These are phyloP conservation scores for Xylariales sp. DNA, from an alignment of 2,329 filamentous ascomycete genomes.

Conservation along the genomic window DNA sequence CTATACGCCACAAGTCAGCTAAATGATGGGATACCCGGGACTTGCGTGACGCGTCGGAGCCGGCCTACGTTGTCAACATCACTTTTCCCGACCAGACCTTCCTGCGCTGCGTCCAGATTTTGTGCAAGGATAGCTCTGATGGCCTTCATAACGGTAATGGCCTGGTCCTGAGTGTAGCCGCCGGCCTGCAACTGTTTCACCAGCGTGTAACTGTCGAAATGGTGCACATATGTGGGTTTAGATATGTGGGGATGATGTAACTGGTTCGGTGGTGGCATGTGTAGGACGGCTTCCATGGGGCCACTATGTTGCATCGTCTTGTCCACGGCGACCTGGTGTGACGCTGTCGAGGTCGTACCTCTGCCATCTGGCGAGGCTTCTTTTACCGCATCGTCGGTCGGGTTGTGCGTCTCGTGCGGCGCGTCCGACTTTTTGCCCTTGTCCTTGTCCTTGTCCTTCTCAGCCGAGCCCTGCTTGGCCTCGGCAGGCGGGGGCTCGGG, in stretches of 20 bases:
- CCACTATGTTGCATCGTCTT: slow-evolving; percentile 56
- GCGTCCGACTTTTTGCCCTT: slow-evolving; percentile 36
- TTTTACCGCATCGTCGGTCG: slow-evolving; percentile 32
- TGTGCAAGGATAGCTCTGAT: slow-evolving; percentile 80
- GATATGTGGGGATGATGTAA: slow-evolving; percentile 69
- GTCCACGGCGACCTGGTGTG: slow-evolving; percentile 51
- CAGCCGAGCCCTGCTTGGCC: slow-evolving; percentile 32
- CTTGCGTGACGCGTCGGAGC: slow-evolving; percentile 22
- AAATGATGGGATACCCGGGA: not conserved
- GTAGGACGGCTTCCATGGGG: slow-evolving; percentile 63
- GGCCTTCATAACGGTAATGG: slow-evolving; percentile 91
- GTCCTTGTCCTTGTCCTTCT: slow-evolving; percentile 38
- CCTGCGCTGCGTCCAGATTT: slow-evolving; percentile 84
- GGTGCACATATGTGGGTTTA: slow-evolving; percentile 86
- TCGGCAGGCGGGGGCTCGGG: slow-evolving; percentile 34
- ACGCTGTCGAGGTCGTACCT: slow-evolving; percentile 40
- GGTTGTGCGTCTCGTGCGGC: slow-evolving; percentile 11
- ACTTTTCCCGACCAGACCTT: slow-evolving; percentile 85
- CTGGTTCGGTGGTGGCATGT: slow-evolving; percentile 51
- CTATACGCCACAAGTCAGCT: slow-evolving; percentile 49
- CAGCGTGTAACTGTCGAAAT: slow-evolving; percentile 94
- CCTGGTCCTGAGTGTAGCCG: slow-evolving; percentile 79
- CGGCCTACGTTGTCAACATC: slow-evolving; percentile 81
- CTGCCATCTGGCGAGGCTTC: slow-evolving; percentile 20
- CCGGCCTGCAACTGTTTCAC: slow-evolving; percentile 80